Evolutionary conservation across 192 early-diverging fungal genomes (phyloP), one percentile per base, ranked within the genome.

Genomic region (Podila minutissima): DNA sequence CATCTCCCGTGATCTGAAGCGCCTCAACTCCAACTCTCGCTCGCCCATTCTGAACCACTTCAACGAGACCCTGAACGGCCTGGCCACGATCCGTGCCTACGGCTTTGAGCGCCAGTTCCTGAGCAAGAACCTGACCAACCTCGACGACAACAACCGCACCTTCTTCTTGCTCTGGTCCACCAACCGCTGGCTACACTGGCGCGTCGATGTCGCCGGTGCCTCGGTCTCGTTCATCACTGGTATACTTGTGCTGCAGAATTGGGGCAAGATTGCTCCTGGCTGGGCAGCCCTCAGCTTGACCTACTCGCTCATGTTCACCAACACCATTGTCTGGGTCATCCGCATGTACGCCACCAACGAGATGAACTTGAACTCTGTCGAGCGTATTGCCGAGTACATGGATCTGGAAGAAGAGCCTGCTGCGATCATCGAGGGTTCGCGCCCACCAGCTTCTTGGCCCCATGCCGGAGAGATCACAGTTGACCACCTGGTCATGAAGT

Each of bases 1-100:
- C n/a, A 88, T 92, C 20, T 93, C 94, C 6, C 89, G 97, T 62
- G 96, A 97, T 75, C 84, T 98, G 63, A 97, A 98, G 88, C 92
- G 97, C 24, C 92, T 96, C 81, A 91, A 92, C 17, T 86, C 91
- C n/a, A 87, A 92, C 29, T 88, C 90, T 73, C 86, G 87, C 51
- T 94, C 95, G 8, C 88, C 95, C 11, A 93, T 92, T 72, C 86
- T 95, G 49, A 89, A 93, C 72, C 95, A 96, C 75, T 89, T 88
- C 69, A 94, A 86, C 72, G 95, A 98, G 85, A 91, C 93, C 37
- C 85, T 95, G 20, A 86, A 79, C 9, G 94, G 94, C 64, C 29
- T 29, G 29, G 29, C 29, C 1, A 29, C 29, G 29, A 29, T 29
- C 29, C 29, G 29, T 29, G 29, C 88, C 91, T 98, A 93, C 83